Base-by-base conservation (phyloP, 2,329 filamentous ascomycete genomes). In the Salinomyces thailandicus region DNA sequence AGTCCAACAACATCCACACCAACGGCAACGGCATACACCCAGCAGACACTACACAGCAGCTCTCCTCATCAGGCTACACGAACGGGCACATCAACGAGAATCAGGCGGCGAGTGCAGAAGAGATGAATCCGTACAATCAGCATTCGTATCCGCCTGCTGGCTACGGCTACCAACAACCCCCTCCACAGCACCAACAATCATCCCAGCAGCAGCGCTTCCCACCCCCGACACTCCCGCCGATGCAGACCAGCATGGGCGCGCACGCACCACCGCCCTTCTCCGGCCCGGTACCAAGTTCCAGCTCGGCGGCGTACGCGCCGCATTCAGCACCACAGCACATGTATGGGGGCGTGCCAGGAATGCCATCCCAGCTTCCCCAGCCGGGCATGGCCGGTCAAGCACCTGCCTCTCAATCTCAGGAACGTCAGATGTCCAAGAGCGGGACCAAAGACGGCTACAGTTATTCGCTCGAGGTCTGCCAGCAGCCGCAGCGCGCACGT, bases 401-500 rank as follows among this genome's bases (percentile, higher is more conserved):
- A 36, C 20, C 20, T 19, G 8, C 9, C 12, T 9, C 16, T 7
- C 7, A 22, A n/a, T 19, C 18, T 9, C 15, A 33, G 15, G 31
- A 22, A n/a, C 31, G 31, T 18, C 40, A 8, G 35, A 35, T 38
- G 14, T 38, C 24, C 12, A 20, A 38, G 9, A 31, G 15, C 14
- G 35, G 39, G 20, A 30, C 18, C 14, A 37, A 48, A 13, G 42
- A 46, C 14, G 44, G 46, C 9, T 50, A 53, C 35, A 40, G 35
- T 17, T 58, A 53, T 42, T 42, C 43, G n/a, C 42, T 58, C 12
- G 32, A 46, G 31, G 85, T 95, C 42, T 78, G 84, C 48, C 91
- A 98, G 65, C 86, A 96, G 61, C 91, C 91, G 34, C 73, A 85
- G 52, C 78, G 91, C 52, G 91, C 91, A 47, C 83, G 91, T 43